Conservation (phyloP, 1,284 basidiomycete species). For the Microstroma glucosiphilum region DNA sequence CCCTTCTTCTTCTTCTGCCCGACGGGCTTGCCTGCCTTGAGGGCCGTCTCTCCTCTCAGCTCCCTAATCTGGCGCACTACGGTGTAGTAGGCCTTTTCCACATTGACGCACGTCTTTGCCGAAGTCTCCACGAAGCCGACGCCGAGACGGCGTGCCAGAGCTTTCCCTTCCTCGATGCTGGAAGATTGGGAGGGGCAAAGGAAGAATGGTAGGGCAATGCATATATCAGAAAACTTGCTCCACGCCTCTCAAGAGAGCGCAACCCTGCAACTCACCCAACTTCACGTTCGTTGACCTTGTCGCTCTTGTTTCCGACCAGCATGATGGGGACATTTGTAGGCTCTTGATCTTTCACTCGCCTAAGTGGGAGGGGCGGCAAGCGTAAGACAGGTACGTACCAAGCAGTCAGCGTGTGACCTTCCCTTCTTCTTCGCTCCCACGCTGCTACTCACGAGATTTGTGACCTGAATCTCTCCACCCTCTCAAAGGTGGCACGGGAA, state of each 20-base stretch:
- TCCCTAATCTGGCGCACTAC: constrained; percentile 47
- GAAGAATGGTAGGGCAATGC: not conserved
- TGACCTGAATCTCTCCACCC: constrained; percentile 50
- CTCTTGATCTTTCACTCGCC: constrained; percentile 49
- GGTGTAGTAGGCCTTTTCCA: constrained; percentile 51
- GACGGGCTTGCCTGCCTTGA: constrained; percentile 28
- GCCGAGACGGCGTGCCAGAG: constrained; percentile 46
- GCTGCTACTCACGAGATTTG: constrained; percentile 48
- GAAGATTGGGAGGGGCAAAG: not conserved
- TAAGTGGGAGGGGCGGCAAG: not conserved
- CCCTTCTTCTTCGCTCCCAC: not conserved
- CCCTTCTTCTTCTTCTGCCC: constrained; percentile 42
- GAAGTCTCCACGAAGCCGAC: constrained; percentile 52
- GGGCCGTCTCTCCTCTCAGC: constrained; percentile 23
- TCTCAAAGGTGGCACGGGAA: constrained; percentile 51
- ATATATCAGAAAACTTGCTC: not conserved
- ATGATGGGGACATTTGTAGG: constrained; percentile 62
- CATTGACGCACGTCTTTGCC: constrained; percentile 52
- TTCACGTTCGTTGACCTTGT: constrained; percentile 72
- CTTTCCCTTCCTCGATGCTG: constrained; percentile 42
- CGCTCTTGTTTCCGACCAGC: constrained; percentile 80
- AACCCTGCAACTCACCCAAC: constrained; percentile 53
- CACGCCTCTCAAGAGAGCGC: not conserved
- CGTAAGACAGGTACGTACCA: not conserved
- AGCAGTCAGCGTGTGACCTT: not conserved